phyloP scores from a whole-genome alignment of 495 filamentous ascomycete species.

The Aspergillus coremiiformis region DNA sequence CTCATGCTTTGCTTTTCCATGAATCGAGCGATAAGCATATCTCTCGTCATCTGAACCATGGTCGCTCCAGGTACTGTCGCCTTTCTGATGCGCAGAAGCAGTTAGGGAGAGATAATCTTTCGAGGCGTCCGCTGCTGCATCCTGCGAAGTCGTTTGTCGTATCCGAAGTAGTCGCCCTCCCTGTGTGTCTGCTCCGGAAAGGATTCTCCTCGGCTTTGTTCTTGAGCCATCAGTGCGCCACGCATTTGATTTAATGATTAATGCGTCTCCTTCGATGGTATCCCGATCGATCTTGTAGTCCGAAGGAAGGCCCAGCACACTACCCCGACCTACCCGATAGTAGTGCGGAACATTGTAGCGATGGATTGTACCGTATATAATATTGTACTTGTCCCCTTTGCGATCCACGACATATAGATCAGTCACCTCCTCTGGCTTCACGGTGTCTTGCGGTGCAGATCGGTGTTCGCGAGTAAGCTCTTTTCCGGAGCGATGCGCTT shows the following conservation, averaged over 20 bases:
- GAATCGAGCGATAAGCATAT: slow-evolving; percentile 63
- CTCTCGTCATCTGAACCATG: slow-evolving; percentile 38
- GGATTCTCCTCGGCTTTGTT: slow-evolving; percentile 18
- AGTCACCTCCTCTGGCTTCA: slow-evolving; percentile 15
- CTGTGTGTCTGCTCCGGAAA: slow-evolving; percentile 13
- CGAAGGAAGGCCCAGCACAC: slow-evolving; percentile 47
- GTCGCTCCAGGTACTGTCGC: slow-evolving; percentile 6
- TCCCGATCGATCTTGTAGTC: slow-evolving; percentile 48
- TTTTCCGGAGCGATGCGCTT: not conserved
- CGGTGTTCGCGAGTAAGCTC: slow-evolving; percentile 2
- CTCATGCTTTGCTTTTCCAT: slow-evolving; percentile 52
- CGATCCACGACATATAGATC: slow-evolving; percentile 43
- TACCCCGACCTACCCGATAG: slow-evolving; percentile 49
- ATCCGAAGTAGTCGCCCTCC: slow-evolving; percentile 19
- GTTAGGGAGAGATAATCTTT: slow-evolving; percentile 43
- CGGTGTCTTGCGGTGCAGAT: slow-evolving; percentile 3
- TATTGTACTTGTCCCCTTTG: slow-evolving; percentile 54
- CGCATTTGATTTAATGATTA: slow-evolving; percentile 35
- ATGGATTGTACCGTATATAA: slow-evolving; percentile 54
- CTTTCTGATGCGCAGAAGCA: slow-evolving; percentile 18
- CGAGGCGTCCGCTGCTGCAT: slow-evolving; percentile 20
- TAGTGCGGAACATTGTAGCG: slow-evolving; percentile 55
- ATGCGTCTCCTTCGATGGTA: slow-evolving; percentile 34
- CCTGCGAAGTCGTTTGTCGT: slow-evolving; percentile 11
- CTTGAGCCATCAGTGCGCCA: slow-evolving; percentile 17